Conservation (phyloP, 441 rosid species). For the Syzygium syzygioides region DNA sequence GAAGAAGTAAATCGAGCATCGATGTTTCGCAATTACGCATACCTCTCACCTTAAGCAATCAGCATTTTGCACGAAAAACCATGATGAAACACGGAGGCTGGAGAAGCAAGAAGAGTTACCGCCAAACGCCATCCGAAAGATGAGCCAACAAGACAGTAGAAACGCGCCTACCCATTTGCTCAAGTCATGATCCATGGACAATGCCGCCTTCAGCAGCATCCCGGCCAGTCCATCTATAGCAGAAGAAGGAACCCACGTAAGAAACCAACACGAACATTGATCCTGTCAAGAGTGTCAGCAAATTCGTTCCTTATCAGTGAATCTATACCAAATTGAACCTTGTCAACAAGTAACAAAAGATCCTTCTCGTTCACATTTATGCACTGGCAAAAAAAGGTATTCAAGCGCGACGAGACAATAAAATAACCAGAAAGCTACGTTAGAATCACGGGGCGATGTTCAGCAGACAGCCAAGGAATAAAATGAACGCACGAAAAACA, state of each 20-base stretch:
- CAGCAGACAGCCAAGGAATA: not conserved
- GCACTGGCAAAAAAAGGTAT: not conserved
- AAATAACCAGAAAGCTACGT: not conserved
- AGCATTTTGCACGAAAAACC: not conserved
- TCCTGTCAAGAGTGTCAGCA: not conserved
- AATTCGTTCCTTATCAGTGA: conserved; percentile 41
- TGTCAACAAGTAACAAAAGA: conserved; percentile 33
- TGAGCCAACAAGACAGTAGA: conserved; percentile 31
- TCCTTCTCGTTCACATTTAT: not conserved
- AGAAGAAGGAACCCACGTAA: conserved; percentile 5
- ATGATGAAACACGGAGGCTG: not conserved
- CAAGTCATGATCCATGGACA: conserved; percentile 47
- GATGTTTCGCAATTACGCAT: not conserved
- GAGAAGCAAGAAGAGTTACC: conserved; percentile 19
- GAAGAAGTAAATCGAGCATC: not conserved
- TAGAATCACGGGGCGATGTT: not conserved
- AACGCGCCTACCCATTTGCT: conserved; percentile 48
- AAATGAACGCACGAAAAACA: not conserved
- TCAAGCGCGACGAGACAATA: not conserved
- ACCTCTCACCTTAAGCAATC: not conserved
- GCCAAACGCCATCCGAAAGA: conserved; percentile 30
- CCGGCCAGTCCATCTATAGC: conserved; percentile 19
- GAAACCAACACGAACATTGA: not conserved
- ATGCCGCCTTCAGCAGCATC: conserved; percentile 28
- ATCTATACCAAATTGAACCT: conserved; percentile 39